Evolutionary conservation across 1,284 basidiomycete genomes (phyloP).

Genomic region (Heterobasidion parviporum): DNA sequence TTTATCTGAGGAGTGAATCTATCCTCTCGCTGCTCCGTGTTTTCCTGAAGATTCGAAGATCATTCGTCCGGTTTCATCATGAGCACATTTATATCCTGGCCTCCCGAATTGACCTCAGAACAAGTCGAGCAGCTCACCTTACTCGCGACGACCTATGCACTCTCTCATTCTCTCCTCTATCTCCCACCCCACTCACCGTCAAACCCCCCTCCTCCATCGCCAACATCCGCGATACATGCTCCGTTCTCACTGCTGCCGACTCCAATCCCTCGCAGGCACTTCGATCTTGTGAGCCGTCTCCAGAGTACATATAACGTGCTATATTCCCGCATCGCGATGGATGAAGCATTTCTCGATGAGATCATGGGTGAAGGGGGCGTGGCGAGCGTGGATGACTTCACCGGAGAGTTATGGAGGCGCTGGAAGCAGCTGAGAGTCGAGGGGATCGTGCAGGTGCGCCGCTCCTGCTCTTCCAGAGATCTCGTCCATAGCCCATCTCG

Average conservation of each 20-base stretch:
- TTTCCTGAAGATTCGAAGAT: too few relatives aligned
- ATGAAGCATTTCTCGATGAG: constrained; percentile 71
- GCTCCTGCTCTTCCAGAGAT: neutral
- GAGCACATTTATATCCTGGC: constrained; percentile 42
- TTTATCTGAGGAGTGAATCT: too few relatives aligned
- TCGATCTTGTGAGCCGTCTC: constrained; percentile 57
- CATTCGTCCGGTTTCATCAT: neutral
- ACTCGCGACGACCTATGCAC: constrained; percentile 76
- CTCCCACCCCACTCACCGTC: constrained; percentile 44
- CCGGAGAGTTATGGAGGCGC: constrained; percentile 76
- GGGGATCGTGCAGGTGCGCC: constrained; percentile 36
- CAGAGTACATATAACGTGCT: constrained; percentile 81
- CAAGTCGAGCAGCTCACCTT: constrained; percentile 55
- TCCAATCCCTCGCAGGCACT: constrained; percentile 75
- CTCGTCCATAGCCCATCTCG: neutral
- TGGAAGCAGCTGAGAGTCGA: constrained; percentile 74
- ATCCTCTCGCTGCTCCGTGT: too few relatives aligned
- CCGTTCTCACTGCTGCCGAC: constrained; percentile 85
- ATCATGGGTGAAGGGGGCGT: constrained; percentile 79
- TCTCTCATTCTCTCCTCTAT: constrained; percentile 81
- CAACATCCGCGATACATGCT: constrained; percentile 78
- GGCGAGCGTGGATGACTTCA: constrained; percentile 82
- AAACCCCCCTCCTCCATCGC: constrained; percentile 36
- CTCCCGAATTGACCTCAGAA: constrained; percentile 52
- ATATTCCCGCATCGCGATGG: constrained; percentile 80